Evolutionary conservation across 2,329 filamentous ascomycete genomes (phyloP), one percentile per base, ranked within the genome.

Genomic region (Clarireedia sp.): DNA sequence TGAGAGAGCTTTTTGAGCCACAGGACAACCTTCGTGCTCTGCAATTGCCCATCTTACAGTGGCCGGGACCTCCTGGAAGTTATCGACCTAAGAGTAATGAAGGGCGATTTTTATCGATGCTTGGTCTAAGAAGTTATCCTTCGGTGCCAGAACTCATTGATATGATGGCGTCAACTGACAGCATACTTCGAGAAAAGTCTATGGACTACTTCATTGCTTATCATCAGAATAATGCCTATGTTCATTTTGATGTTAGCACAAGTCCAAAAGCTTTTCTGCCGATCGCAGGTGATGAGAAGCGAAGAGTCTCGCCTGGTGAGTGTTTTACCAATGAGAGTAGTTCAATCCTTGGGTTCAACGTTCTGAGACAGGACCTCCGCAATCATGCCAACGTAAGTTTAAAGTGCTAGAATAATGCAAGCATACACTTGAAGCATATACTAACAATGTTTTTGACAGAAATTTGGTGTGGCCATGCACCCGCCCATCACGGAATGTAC

Each of bases 261-360:
- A 78, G 78, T 16, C 74, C 71, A 24, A 79, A 79, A 58, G 72
- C 80, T 1, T 87, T 90, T 58, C 72, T 97, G 38, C 91, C 91
- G 1, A 72, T 95, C 1, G 79, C 91, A 62, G 84, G 82, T 16
- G 78, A 80, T n/a, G 73, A 77, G 3, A 78, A 82, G 54, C 74
- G 75, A 38, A 75, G 96, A 26, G 87, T 90, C 1, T 73, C 78
- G 1, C 91, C 92, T 0, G 81, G 79, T 1, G 80, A 84, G 57
- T 96, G 91, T 66, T 99, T 89, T 67, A 90, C 85, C 0, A 92
- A 97, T 62, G 81, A 86, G 40, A 80, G 80, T 43, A 88, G 89
- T 21, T 78, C 85, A 0, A 76, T 95, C 4, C 77, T 99, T 51
- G 89, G 89, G 0, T 97, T 95, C 65, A 77, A 84, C 24, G 86